Evolutionary conservation across 208 protist species (phyloP).

Genomic region (Wallacemonas sp.): DNA sequence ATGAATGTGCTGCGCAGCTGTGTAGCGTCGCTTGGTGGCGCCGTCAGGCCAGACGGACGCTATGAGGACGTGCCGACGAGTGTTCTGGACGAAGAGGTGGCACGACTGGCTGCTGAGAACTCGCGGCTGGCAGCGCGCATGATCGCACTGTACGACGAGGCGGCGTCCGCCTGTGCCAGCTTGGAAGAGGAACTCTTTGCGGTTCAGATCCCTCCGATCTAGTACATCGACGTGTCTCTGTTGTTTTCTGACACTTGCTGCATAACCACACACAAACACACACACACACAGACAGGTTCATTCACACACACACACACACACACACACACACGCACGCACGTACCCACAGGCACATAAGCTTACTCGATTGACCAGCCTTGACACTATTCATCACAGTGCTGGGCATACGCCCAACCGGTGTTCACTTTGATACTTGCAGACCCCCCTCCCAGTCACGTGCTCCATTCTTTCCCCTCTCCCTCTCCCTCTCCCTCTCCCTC

Average conservation of each 20-base stretch:
- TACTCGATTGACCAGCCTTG: too few relatives aligned
- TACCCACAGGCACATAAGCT: too few relatives aligned
- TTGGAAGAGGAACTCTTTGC: conserved; percentile 55
- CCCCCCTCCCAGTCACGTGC: background rate
- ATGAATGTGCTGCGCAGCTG: conserved; percentile 39
- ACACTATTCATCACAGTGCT: too few relatives aligned
- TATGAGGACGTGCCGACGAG: conserved; percentile 60
- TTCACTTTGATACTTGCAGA: too few relatives aligned
- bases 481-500: background rate
- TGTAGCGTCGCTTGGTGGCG: conserved; percentile 54
- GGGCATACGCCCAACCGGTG: too few relatives aligned
- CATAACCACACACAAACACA: background rate
- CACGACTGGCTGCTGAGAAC: conserved; percentile 46
- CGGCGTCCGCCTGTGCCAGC: conserved; percentile 37
- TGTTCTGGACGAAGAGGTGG: conserved; percentile 66
- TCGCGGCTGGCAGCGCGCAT: conserved; percentile 53
- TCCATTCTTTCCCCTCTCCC: background rate
- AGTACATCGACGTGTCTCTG: too few relatives aligned
- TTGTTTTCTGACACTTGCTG: too few relatives aligned
- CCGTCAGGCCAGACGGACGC: conserved; percentile 20
- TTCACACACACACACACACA: too few relatives aligned
- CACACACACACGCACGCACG: too few relatives aligned
- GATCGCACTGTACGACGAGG: conserved; percentile 72
- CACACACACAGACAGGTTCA: too few relatives aligned
- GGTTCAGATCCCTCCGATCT: conserved; percentile 44